Conservation (phyloP, 2,329 filamentous ascomycete species). For the Tolypocladium endophyticum region DNA sequence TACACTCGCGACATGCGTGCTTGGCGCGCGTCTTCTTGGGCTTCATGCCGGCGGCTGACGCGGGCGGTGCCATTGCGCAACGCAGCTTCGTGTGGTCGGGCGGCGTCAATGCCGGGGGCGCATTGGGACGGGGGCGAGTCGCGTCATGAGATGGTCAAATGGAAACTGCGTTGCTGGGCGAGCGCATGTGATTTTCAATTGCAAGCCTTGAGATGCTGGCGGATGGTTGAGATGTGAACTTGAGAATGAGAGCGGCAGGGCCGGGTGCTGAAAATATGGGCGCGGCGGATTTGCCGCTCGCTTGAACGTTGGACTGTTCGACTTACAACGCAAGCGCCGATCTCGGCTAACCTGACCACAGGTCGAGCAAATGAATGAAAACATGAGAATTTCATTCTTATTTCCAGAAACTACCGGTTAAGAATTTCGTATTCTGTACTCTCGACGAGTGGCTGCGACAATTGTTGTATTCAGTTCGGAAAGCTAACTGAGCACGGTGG, state of each 20-base stretch:
- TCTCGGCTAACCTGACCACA: neutral
- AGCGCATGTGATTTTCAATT: neutral
- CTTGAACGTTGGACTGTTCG: neutral
- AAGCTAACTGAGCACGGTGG: neutral
- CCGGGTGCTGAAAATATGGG: neutral
- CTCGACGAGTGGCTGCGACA: neutral
- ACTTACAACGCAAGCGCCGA: neutral
- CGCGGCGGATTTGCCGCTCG: neutral
- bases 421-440: neutral
- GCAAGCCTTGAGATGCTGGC: neutral
- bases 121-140: neutral
- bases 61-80: neutral
- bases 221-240: neutral
- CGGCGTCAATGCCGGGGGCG: neutral
- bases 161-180: neutral
- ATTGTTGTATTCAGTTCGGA: neutral
- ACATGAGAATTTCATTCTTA: neutral
- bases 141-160: neutral
- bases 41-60: slow-evolving; percentile 1
- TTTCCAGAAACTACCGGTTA: neutral
- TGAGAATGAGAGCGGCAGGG: neutral
- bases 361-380: neutral
- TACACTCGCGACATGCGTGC: slow-evolving; percentile 24
- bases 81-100: neutral
- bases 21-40: slow-evolving; percentile 25